Base-by-base conservation (phyloP, 2,329 filamentous ascomycete genomes). In the Neophaeococcomyces aloes region DNA sequence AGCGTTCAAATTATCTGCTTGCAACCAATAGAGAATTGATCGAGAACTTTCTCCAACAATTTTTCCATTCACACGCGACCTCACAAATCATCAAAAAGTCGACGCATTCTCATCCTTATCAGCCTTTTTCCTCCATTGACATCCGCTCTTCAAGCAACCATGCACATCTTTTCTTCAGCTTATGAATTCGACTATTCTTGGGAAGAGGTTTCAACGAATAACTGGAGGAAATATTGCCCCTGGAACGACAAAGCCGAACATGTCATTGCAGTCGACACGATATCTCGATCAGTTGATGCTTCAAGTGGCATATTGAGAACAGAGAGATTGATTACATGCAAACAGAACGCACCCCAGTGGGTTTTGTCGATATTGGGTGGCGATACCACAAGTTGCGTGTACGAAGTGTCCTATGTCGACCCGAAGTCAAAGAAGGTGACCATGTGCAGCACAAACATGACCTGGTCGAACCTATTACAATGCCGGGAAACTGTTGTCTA, bases 201-300 rank as follows among this genome's bases (percentile, higher is more conserved):
- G 91, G 86, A 94, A 60, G 89, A 96, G 65, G 91, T 98, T 29
- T 94, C 87, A 19, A 87, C 86, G 11, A 87, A 85, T 62, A 98
- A 98, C 75, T 98, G 91, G 91, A 83, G 81, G 56, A 98, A 98
- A 66, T 98, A 98, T 69, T 93, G 86, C 59, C 89, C 89, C 15
- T 96, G 91, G 89, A 98, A 98, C 71, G 84, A 95, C 65, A 91
- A 94, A 69, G 88, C 85, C n/a, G 86, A 87, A 31, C 91, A 98
- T 65, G 91, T 98, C 54, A 79, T 93, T 53, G 88, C 86, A 54
- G 91, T 96, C 59, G 91, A 98, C 69, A 96, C 89, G 11, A 67
- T 98, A 57, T 82, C 79, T 42, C 84, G 91, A 51, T 63, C 63
- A 7, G 69, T 85, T 30, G 79, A 84, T 57, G 64, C 75, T 5